These are phyloP conservation scores for Xanthoconium separans DNA, from an alignment of 1,284 basidiomycete genomes.

Conservation along the genomic window DNA sequence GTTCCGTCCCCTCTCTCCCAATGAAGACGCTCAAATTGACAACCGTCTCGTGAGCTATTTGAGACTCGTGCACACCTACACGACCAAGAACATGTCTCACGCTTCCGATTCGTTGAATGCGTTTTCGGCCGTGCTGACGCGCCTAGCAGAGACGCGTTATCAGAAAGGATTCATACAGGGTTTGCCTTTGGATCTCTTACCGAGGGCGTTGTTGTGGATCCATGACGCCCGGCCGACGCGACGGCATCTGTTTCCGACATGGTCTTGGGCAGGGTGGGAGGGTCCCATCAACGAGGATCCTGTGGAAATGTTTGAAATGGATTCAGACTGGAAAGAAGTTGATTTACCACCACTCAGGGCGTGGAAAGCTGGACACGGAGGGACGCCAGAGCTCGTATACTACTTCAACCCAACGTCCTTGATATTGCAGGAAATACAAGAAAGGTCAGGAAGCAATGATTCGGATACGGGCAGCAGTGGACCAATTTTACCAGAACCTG, in stretches of 20 bases:
- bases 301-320: not conserved
- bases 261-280: slow-evolving; percentile 19
- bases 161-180: slow-evolving; percentile 15
- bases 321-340: not conserved
- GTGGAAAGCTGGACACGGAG: slow-evolving; percentile 5
- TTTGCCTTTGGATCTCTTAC: slow-evolving; percentile 6
- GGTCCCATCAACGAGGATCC: not conserved
- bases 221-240: not conserved
- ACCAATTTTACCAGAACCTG: no score
- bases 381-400: slow-evolving; percentile 2
- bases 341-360: slow-evolving; percentile 4
- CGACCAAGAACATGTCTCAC: slow-evolving; percentile 5
- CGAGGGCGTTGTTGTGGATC: slow-evolving; percentile 15
- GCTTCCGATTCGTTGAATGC: slow-evolving; percentile 15
- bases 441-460: no score
- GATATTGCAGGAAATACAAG: not conserved
- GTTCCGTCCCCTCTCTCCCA: slow-evolving; percentile 4
- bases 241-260: not conserved
- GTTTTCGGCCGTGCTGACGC: slow-evolving; percentile 12
- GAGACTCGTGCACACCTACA: slow-evolving; percentile 6
- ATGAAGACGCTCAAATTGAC: not conserved
- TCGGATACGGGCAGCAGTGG: no score
- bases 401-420: not conserved
- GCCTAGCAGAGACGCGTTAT: slow-evolving; percentile 6
- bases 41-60: slow-evolving; percentile 1